A percentile compares a stretch with the other conserved stretches of the same genome.
phyloP scores from a whole-genome alignment of 116 monocot genomes.

The Cymodocea nodosa region DNA sequence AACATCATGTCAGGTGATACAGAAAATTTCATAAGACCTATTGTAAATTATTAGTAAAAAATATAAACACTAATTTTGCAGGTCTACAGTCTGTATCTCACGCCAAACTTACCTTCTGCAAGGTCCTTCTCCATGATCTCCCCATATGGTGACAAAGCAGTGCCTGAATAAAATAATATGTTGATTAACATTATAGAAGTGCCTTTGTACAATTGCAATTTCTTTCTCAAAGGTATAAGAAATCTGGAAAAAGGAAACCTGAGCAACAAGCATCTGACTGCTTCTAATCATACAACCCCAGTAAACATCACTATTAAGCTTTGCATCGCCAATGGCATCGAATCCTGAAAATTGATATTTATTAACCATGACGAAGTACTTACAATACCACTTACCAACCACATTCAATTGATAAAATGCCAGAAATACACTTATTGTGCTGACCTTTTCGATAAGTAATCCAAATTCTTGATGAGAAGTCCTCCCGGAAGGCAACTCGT shows the following conservation, averaged over 20 bases:
- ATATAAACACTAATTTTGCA: background rate
- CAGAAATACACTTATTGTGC: constrained; percentile 6
- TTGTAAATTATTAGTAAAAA: background rate
- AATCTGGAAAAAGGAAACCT: constrained; percentile 24
- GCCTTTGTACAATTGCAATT: background rate
- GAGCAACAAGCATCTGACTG: constrained; percentile 99
- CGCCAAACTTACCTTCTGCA: constrained; percentile 49
- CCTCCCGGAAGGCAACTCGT: constrained; percentile 39
- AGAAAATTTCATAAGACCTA: no score
- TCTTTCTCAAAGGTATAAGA: background rate
- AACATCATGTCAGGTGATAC: constrained; percentile 2
- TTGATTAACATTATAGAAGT: background rate
- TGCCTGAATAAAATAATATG: constrained; percentile 28
- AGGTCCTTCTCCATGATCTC: constrained; percentile 81
- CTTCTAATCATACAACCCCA: constrained; percentile 99
- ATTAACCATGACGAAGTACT: background rate
- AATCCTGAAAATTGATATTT: constrained; percentile 45
- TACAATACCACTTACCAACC: background rate
- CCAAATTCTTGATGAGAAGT: constrained; percentile 97
- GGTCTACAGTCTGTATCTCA: background rate
- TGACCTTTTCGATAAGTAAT: constrained; percentile 92
- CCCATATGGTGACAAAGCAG: constrained; percentile 78
- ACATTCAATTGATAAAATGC: background rate
- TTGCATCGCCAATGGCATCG: constrained; percentile 55
- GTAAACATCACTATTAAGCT: constrained; percentile 81